These are phyloP conservation scores for Fusarium sp. DNA, from an alignment of 2,329 filamentous ascomycete species.

Conservation along the genomic window DNA sequence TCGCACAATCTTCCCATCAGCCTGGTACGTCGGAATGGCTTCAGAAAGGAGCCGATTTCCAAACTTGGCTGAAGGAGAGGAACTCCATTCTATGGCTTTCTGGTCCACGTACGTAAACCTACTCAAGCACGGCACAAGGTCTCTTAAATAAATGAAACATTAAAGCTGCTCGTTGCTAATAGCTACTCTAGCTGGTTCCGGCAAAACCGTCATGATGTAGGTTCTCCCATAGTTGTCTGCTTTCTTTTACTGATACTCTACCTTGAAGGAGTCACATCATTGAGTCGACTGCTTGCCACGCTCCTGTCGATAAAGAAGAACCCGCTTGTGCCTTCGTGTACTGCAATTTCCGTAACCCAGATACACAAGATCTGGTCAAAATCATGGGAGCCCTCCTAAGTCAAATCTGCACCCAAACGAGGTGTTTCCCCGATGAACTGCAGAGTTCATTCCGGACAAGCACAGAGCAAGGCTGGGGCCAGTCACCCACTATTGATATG, in stretches of 20 bases:
- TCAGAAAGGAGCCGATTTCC: not conserved
- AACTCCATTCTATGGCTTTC: not conserved
- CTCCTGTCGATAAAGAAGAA: not conserved
- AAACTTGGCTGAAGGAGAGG: not conserved
- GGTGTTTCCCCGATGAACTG: not conserved
- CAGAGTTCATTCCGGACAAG: not conserved
- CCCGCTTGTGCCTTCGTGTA: not conserved
- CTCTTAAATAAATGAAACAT: not conserved
- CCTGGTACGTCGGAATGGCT: not conserved
- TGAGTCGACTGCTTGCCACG: not conserved
- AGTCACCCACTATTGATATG: not conserved
- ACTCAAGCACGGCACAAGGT: not conserved
- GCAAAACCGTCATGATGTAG: not conserved
- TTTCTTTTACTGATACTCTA: not conserved
- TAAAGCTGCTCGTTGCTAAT: not conserved
- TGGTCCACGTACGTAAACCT: not conserved
- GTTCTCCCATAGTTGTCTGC: not conserved
- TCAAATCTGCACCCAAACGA: not conserved
- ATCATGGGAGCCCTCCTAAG: not conserved
- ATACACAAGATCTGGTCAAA: not conserved
- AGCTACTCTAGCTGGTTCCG: not conserved
- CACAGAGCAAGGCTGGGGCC: not conserved
- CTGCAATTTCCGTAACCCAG: not conserved
- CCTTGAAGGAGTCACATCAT: not conserved
- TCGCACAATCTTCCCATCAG: not conserved